Conservation (phyloP, 2,329 filamentous ascomycete species). For the Periconia digitata region DNA sequence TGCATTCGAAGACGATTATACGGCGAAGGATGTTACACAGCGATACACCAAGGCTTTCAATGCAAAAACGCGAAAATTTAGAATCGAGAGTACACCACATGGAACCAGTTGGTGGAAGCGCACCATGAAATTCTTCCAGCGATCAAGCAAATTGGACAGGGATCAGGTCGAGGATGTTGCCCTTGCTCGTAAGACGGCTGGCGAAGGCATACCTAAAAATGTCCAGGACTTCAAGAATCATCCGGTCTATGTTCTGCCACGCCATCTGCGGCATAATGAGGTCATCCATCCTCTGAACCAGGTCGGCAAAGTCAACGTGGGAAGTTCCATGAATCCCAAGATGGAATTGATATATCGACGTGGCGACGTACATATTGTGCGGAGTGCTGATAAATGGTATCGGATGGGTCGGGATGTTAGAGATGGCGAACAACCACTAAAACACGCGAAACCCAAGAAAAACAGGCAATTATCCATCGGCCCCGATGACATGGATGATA, state of each 20-base stretch:
- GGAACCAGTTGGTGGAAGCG: conserved; percentile 60
- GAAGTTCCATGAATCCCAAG: conserved; percentile 57
- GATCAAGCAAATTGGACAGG: conserved; percentile 54
- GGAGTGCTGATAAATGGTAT: conserved; percentile 88
- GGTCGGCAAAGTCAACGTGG: conserved; percentile 76
- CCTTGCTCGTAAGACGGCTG: conserved; percentile 67
- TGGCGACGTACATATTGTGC: conserved; percentile 74
- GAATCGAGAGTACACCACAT: conserved; percentile 69
- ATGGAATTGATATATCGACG: conserved; percentile 83
- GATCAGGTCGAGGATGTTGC: conserved; percentile 85
- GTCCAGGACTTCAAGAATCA: conserved; percentile 87
- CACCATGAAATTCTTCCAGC: conserved; percentile 50
- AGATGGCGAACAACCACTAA: conserved; percentile 75
- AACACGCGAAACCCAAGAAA: conserved; percentile 57
- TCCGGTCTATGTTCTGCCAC: conserved; percentile 72
- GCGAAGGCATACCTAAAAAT: conserved; percentile 80
- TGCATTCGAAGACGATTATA: conserved; percentile 78
- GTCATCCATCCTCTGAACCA: conserved; percentile 72
- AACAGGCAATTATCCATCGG: conserved; percentile 24
- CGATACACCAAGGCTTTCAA: conserved; percentile 88
- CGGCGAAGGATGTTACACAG: conserved; percentile 80
- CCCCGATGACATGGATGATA: conserved; percentile 35
- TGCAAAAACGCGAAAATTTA: conserved; percentile 79
- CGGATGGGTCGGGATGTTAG: conserved; percentile 79
- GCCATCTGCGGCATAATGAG: conserved; percentile 82